Conservation (phyloP, 352 stramenopile genomes). For the Phytophthora gonapodyides region DNA sequence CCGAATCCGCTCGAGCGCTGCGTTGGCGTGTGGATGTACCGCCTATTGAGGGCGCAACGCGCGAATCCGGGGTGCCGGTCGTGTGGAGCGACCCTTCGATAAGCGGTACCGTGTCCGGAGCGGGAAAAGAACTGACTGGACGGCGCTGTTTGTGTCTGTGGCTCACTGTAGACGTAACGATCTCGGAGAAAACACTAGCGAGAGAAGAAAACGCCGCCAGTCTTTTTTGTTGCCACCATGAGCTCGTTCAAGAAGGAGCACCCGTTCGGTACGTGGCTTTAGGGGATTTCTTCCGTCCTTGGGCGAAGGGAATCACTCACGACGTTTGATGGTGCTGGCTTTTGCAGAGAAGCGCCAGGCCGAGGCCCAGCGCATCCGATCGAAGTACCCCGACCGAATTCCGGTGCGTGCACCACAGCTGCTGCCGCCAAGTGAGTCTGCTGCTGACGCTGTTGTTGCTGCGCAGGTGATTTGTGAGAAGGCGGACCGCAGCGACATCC, state of each 20-base stretch:
- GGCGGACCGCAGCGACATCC: slow-evolving; percentile 97
- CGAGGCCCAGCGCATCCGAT: slow-evolving; percentile 97
- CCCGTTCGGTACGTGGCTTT: slow-evolving; percentile 68
- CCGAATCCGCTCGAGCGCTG: slow-evolving; percentile 4
- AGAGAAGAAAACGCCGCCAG: slow-evolving; percentile 19
- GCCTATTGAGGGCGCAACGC: slow-evolving; percentile 16
- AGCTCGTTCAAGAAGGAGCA: slow-evolving; percentile 93
- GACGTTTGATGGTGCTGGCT: slow-evolving; percentile 20
- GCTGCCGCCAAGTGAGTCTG: background rate
- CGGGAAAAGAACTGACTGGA: slow-evolving; percentile 30
- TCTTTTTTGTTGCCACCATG: slow-evolving; percentile 45
- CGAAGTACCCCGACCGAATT: slow-evolving; percentile 99
- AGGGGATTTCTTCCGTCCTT: background rate
- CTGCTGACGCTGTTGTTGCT: slow-evolving; percentile 8
- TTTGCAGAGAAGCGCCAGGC: slow-evolving; percentile 95
- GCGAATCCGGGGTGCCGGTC: slow-evolving; percentile 13
- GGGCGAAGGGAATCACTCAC: slow-evolving; percentile 8
- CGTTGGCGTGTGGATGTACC: slow-evolving; percentile 5
- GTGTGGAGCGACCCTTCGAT: slow-evolving; percentile 23
- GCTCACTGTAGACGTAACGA: slow-evolving; percentile 27
- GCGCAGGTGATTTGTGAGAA: slow-evolving; percentile 92
- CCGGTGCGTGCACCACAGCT: slow-evolving; percentile 59
- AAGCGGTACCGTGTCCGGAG: background rate
- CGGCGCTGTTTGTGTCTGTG: slow-evolving; percentile 13
- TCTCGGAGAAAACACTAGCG: slow-evolving; percentile 18